Evolutionary conservation across 1,284 basidiomycete genomes (phyloP), one percentile per base, ranked within the genome.

Genomic region (Kwoniella shivajii): DNA sequence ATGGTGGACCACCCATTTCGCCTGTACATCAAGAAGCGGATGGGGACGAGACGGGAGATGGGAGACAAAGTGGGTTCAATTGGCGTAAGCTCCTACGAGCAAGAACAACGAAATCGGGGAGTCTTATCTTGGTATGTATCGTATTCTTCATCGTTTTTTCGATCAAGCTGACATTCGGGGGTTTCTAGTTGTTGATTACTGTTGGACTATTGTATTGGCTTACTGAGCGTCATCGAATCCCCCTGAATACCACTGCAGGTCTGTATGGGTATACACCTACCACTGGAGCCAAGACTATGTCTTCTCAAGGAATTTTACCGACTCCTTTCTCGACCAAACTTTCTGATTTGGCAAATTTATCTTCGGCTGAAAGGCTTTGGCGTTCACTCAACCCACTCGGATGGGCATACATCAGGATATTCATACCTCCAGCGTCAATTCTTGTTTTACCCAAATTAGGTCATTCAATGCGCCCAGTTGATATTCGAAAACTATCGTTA

Each of bases 41-140:
- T 16, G 14, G 43, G 14, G 52, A 56, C 6, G 47, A 44, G 3
- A 37, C 43, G 22, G 37, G 13, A 11, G 50, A 55, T 4, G 49
- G 39, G 20, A 51, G 34, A 29, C 24, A 56, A 43, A 39, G 41
- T 13, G 57, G 56, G n/a, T 59, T 63, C 43, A 59, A 45, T 45
- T 63, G 59, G 61, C 29, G 64, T 50, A 82, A 78, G 48, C 69
- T 88, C 31, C 79, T 90, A 11, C 82, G 82, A 54, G 88, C 89
- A 3, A 85, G 90, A 54, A 87, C 88, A 3, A 83, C 85, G 14
- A 88, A 89, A 67, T 89, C 91, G 64, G 84, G 90, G 46, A 93
- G 89, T 72, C 78, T 92, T 24, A 73, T 92, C 22, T 80, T 92
- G 71, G 89, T 90, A 67, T 67, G 85, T 69, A 34, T 13, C 39